phyloP scores from a whole-genome alignment of 169 alveolate species.

The Hepatocystis sp. region DNA sequence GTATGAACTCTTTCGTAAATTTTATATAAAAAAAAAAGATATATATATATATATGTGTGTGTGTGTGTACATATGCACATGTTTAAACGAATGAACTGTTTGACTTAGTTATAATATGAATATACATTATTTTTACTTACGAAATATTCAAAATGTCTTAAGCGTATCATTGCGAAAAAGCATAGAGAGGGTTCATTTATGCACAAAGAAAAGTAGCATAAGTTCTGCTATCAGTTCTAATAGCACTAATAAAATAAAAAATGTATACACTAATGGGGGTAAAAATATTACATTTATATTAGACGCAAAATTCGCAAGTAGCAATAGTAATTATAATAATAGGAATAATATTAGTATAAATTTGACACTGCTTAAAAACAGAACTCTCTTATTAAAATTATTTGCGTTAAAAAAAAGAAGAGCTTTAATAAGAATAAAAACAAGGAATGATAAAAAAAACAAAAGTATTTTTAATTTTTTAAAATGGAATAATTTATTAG shows the following conservation, averaged over 20 bases:
- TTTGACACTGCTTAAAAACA: too few species aligned
- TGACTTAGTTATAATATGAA: slow-evolving; percentile 18
- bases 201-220: slow-evolving; percentile 16
- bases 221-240: too few species aligned
- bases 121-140: too few species aligned
- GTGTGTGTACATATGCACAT: not conserved
- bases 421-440: not conserved
- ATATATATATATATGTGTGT: slow-evolving; percentile 4
- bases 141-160: slow-evolving; percentile 1
- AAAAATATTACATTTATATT: too few species aligned
- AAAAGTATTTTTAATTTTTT: slow-evolving; percentile 11
- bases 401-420: not conserved
- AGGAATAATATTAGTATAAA: too few species aligned
- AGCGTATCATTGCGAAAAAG: slow-evolving; percentile 13
- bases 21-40: too few species aligned
- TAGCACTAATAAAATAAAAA: too few species aligned
- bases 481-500: slow-evolving; percentile 13
- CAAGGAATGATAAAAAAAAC: not conserved
- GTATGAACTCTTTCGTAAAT: too few species aligned
- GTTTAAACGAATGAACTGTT: not conserved
- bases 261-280: too few species aligned
- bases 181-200: slow-evolving; percentile 1
- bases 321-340: too few species aligned
- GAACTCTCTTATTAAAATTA: not conserved
- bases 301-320: too few species aligned